Base-by-base conservation (phyloP, 2,329 filamentous ascomycete genomes). In the Aspergillus sergii region DNA sequence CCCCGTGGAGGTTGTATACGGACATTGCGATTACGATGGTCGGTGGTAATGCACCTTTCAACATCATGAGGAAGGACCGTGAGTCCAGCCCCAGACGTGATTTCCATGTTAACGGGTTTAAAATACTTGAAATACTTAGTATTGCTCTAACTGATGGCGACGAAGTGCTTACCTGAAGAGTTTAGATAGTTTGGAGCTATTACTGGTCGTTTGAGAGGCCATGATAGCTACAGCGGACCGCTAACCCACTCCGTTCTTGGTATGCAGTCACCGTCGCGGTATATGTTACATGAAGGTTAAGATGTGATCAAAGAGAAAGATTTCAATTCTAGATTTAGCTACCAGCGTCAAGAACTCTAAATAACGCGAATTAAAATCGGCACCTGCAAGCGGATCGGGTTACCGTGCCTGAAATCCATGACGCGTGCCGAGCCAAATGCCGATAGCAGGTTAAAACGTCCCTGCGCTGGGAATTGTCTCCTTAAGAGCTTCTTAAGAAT, bases 1-100 rank as follows among this genome's bases (percentile, higher is more conserved):
- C 4, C 1, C 8, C 30, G 39, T 11, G 19, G 5, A 16, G 21
- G 14, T 14, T 45, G 41, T 19, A 34, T 72, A 90, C 86, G 72
- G 84, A 88, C 72, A 88, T 84, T 45, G 85, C 82, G 57, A 87
- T 78, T 45, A 77, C 82, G 57, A 89, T 85, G 0, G 80, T 80
- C 0, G 87, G 85, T 5, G 86, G 79, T 19, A 89, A 69, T 1
- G 83, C 86, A 58, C 85, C 86, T 74, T 86, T 88, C 57, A 77
- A 55, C 71, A 75, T 73, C 66, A 74, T 68, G 12, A 76, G 67
- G 7, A 73, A 58, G 14, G 69, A 70, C 14, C 60, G 62, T 11
- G 34, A 68, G 62, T 76, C 74, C 45, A 76, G 50, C 6, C 66
- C 72, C 5, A 75, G 63, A 11, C 66, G 68, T 39, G 66, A 50